Evolutionary conservation across 2,329 filamentous ascomycete species (phyloP).

Genomic region (Aspergillaceae sp.): DNA sequence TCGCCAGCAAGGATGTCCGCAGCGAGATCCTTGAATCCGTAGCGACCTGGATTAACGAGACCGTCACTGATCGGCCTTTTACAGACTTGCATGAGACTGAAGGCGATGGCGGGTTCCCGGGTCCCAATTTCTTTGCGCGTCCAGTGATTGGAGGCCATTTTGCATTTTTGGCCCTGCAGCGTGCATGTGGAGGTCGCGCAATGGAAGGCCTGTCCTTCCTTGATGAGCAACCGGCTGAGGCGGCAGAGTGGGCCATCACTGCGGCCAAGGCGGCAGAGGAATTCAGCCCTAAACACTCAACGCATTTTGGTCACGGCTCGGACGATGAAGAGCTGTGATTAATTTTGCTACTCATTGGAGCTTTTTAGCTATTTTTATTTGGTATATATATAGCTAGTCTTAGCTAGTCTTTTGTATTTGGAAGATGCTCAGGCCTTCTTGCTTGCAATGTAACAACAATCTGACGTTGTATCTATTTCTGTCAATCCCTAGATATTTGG

Average conservation of each 20-base stretch:
- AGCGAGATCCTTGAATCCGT: constrained; percentile 65
- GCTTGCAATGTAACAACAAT: too few species aligned
- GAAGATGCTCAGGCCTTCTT: too few species aligned
- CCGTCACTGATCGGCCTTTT: constrained; percentile 63
- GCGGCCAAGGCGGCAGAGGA: constrained; percentile 18
- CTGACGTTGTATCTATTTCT: too few species aligned
- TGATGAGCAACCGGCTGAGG: constrained; percentile 23
- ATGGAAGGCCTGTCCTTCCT: constrained; percentile 48
- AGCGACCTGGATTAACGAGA: constrained; percentile 77
- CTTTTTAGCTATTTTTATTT: background rate
- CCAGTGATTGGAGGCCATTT: constrained; percentile 83
- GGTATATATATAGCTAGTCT: too few species aligned
- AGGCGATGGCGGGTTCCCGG: constrained; percentile 64
- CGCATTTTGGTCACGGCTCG: constrained; percentile 7
- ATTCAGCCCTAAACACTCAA: constrained; percentile 3
- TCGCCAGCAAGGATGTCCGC: constrained; percentile 60
- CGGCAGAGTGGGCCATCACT: constrained; percentile 13
- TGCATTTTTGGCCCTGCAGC: constrained; percentile 71
- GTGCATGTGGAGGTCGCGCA: constrained; percentile 65
- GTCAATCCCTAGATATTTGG: too few species aligned
- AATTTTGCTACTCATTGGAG: background rate
- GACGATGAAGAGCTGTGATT: constrained; percentile 17
- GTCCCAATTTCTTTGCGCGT: constrained; percentile 66
- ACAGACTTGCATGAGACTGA: constrained; percentile 80
- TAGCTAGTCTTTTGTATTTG: too few species aligned